These are phyloP conservation scores for Phytophthora brassicae DNA, from an alignment of 352 stramenopile genomes.

Conservation along the genomic window DNA sequence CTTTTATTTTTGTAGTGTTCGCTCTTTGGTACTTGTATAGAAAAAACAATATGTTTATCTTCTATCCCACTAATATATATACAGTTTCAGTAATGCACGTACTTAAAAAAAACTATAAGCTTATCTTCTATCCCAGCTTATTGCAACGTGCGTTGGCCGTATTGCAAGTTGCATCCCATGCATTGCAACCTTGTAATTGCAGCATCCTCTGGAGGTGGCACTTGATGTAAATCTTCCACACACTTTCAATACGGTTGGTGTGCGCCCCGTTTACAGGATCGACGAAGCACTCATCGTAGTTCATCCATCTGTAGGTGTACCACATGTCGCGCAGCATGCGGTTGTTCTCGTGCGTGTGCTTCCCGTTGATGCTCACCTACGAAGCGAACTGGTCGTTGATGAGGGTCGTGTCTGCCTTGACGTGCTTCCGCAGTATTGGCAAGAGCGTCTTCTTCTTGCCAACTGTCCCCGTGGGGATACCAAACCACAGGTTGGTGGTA, in stretches of 20 bases:
- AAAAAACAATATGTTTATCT: no score
- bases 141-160: no score
- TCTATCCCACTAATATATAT: no score
- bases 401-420: neutral
- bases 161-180: no score
- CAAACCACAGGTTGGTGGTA: neutral
- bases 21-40: no score
- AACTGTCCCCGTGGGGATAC: neutral
- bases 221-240: neutral
- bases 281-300: neutral
- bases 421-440: neutral
- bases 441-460: neutral
- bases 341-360: neutral
- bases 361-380: neutral
- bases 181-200: no score
- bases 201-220: neutral
- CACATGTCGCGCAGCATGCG: neutral
- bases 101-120: no score
- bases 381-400: neutral
- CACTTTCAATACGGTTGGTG: neutral
- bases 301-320: neutral
- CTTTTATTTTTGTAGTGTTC: no score
- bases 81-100: no score
- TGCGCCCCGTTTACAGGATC: neutral
- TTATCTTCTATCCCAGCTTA: no score